A percentile compares a stretch with the other conserved stretches of the same genome.
These are phyloP conservation scores for Aspergillus sp. DNA, from an alignment of 2,329 filamentous ascomycete genomes.

Conservation along the genomic window DNA sequence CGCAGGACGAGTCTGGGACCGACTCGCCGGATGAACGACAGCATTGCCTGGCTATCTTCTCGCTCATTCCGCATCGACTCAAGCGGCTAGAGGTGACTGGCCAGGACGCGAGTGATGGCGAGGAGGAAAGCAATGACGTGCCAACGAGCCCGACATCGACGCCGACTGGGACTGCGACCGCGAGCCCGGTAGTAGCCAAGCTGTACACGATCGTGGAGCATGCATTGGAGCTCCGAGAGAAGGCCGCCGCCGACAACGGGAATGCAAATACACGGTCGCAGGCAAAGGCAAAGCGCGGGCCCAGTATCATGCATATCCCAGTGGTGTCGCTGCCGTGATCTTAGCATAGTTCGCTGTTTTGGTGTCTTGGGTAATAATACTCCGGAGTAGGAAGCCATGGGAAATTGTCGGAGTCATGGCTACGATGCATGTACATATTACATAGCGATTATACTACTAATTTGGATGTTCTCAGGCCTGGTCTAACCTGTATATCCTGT, in stretches of 20 bases:
- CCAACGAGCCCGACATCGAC: background rate
- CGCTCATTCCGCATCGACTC: conserved; percentile 1
- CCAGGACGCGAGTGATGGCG: background rate
- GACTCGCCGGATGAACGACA: conserved; percentile 1
- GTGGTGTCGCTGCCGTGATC: conserved; percentile 9
- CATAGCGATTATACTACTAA: too few relatives aligned
- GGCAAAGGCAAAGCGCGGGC: conserved; percentile 2
- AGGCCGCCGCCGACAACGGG: conserved; percentile 9
- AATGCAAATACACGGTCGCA: conserved; percentile 1
- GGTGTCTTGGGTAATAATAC: too few relatives aligned
- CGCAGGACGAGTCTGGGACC: conserved; percentile 1
- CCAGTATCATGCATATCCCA: conserved; percentile 12
- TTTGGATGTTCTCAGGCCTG: too few relatives aligned
- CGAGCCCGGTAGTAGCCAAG: conserved; percentile 4
- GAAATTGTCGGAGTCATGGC: too few relatives aligned
- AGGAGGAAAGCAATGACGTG: background rate
- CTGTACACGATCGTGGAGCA: conserved; percentile 6
- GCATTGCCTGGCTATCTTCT: background rate
- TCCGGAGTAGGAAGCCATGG: too few relatives aligned
- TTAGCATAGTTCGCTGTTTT: background rate
- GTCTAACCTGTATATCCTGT: too few relatives aligned
- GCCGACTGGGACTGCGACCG: background rate
- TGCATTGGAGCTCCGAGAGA: conserved; percentile 10
- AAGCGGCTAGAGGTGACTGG: background rate
- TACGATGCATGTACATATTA: too few relatives aligned